Evolutionary conservation across 1,284 basidiomycete species (phyloP).

Genomic region (Trichosporon ovoides): DNA sequence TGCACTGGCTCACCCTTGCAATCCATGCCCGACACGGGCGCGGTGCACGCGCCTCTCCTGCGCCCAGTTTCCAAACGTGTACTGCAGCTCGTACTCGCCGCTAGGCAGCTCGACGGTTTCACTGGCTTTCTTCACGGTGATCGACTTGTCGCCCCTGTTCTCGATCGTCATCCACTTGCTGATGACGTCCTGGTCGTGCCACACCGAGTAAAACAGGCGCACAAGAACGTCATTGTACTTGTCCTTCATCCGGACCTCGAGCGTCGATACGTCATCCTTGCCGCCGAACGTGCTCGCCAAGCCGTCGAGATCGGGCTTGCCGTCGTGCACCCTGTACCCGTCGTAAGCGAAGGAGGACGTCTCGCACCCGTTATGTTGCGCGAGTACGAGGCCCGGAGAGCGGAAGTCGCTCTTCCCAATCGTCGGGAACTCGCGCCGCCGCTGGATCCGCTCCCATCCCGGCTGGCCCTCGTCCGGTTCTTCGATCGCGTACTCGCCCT

Average conservation of each 20-base stretch:
- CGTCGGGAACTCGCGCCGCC: conserved; percentile 30
- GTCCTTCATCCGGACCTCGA: conserved; percentile 25
- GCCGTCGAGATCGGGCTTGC: conserved; percentile 24
- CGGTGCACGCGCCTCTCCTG: conserved; percentile 23
- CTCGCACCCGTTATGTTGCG: conserved; percentile 13
- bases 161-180: conserved; percentile 16
- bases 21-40: conserved; percentile 22
- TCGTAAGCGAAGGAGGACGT: conserved; percentile 24
- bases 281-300: conserved; percentile 28
- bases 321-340: conserved; percentile 14
- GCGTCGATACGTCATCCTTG: conserved; percentile 18
- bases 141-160: conserved; percentile 18
- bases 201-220: conserved; percentile 27
- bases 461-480: background rate
- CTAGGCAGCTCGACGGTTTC: conserved; percentile 26
- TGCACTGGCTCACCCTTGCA: conserved; percentile 26
- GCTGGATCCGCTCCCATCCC: conserved; percentile 8
- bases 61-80: conserved; percentile 30
- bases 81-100: conserved; percentile 27
- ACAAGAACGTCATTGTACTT: conserved; percentile 11
- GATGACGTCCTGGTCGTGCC: conserved; percentile 19
- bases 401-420: conserved; percentile 32
- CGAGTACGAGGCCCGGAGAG: conserved; percentile 27
- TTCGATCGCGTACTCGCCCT: background rate
- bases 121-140: conserved; percentile 24